Conservation (phyloP, 192 early-diverging fungal genomes). For the Linnemannia hyalina region DNA sequence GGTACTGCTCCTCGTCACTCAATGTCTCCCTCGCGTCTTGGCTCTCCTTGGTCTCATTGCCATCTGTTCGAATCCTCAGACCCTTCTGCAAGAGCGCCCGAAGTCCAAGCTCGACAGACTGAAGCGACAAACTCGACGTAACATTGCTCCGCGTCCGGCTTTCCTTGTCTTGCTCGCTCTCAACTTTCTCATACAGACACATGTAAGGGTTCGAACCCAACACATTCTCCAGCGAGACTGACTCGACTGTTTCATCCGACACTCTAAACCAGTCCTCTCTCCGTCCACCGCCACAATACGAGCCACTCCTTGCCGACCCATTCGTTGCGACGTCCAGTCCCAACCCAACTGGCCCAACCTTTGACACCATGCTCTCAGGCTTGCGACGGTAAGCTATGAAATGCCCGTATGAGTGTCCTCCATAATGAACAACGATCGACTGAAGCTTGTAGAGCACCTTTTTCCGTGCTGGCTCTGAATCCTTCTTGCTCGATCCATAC, state of each 20-base stretch:
- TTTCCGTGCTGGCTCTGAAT: background rate
- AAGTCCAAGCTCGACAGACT: constrained; percentile 46
- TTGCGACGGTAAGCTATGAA: constrained; percentile 81
- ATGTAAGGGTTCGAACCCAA: constrained; percentile 81
- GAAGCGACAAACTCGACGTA: constrained; percentile 30
- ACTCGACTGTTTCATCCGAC: constrained; percentile 79
- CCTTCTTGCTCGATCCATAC: background rate
- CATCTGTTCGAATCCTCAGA: background rate
- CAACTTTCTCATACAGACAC: constrained; percentile 72
- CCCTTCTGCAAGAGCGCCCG: constrained; percentile 8
- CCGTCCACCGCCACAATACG: constrained; percentile 13
- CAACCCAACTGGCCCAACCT: constrained; percentile 34
- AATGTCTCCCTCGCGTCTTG: background rate
- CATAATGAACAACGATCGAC: constrained; percentile 79
- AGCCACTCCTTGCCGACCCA: constrained; percentile 25
- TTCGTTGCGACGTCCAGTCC: constrained; percentile 23
- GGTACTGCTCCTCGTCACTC: background rate
- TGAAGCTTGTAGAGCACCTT: constrained; percentile 68
- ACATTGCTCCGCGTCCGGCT: background rate
- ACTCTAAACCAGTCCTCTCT: constrained; percentile 73
- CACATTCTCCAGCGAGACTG: constrained; percentile 68
- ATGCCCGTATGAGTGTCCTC: constrained; percentile 81
- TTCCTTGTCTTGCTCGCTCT: background rate
- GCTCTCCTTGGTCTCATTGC: background rate
- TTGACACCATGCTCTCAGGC: constrained; percentile 42